Evolutionary conservation across 202 grass and related monocot genomes (phyloP).

Genomic region (Alloteropsis angusta): DNA sequence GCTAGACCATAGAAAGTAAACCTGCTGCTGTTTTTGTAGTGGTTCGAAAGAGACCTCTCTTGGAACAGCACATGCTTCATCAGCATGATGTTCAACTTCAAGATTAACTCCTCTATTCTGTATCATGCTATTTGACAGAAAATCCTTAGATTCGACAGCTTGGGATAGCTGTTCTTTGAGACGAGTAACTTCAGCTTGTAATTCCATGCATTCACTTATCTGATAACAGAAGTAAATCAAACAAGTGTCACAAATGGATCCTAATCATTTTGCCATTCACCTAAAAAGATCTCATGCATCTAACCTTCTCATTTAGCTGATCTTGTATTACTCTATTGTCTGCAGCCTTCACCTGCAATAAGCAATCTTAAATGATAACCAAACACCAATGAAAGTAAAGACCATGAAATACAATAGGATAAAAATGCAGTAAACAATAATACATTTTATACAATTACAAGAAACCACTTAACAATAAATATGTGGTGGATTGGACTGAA

Average conservation of each 20-base stretch:
- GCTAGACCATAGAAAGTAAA: constrained; percentile 11
- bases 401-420: not conserved
- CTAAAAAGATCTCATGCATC: constrained; percentile 12
- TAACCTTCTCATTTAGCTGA: constrained; percentile 83
- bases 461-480: not conserved
- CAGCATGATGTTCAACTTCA: constrained; percentile 29
- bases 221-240: constrained; percentile 31
- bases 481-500: not conserved
- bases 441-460: not conserved
- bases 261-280: not conserved
- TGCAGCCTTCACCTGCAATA: constrained; percentile 79
- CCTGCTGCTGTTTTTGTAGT: constrained; percentile 42
- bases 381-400: not conserved
- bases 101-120: constrained; percentile 27
- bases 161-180: constrained; percentile 68
- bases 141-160: constrained; percentile 54
- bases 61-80: constrained; percentile 32
- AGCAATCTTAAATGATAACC: constrained; percentile 20
- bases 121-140: constrained; percentile 28
- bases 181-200: constrained; percentile 57
- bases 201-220: constrained; percentile 72
- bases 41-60: constrained; percentile 38
- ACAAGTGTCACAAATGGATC: not conserved
- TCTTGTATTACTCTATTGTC: constrained; percentile 99
- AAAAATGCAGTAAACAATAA: not conserved